These are phyloP conservation scores for Zizania palustris DNA, from an alignment of 202 grass and related monocot species.

Conservation along the genomic window DNA sequence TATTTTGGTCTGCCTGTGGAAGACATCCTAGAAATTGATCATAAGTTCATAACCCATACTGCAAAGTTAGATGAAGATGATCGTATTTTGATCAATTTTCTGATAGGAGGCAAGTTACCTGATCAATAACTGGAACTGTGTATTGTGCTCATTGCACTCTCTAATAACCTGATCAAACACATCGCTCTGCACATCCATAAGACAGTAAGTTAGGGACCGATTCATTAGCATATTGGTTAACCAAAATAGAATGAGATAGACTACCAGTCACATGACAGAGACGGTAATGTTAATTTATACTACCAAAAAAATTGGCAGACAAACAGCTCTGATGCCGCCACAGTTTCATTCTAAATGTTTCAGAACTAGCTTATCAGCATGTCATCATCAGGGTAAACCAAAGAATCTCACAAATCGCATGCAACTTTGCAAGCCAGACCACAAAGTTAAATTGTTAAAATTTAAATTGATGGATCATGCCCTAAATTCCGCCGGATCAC, in stretches of 20 bases:
- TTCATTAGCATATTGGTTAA: not conserved
- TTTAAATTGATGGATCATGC: not conserved
- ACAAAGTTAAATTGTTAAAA: not conserved
- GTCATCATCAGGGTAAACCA: no score
- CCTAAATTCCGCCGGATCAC: no score
- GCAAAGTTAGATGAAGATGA: conserved; percentile 7
- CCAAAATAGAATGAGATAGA: conserved; percentile 8
- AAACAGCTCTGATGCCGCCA: not conserved
- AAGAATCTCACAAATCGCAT: not conserved
- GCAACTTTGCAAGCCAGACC: conserved; percentile 4
- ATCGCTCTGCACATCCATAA: conserved; percentile 56
- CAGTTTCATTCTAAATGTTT: conserved; percentile 7
- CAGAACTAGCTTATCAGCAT: not conserved
- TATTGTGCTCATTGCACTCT: conserved; percentile 84
- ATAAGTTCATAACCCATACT: not conserved
- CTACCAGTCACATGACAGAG: not conserved
- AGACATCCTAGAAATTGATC: not conserved
- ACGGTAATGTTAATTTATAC: not conserved
- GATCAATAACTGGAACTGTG: conserved; percentile 80
- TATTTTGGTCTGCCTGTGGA: conserved; percentile 20
- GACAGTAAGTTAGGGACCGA: conserved; percentile 15
- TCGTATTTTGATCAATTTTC: not conserved
- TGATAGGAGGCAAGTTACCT: conserved; percentile 49
- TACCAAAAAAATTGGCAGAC: not conserved
- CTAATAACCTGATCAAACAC: conserved; percentile 81